phyloP scores from a whole-genome alignment of 2,329 filamentous ascomycete species.

The Stagonosporopsis vannaccii region DNA sequence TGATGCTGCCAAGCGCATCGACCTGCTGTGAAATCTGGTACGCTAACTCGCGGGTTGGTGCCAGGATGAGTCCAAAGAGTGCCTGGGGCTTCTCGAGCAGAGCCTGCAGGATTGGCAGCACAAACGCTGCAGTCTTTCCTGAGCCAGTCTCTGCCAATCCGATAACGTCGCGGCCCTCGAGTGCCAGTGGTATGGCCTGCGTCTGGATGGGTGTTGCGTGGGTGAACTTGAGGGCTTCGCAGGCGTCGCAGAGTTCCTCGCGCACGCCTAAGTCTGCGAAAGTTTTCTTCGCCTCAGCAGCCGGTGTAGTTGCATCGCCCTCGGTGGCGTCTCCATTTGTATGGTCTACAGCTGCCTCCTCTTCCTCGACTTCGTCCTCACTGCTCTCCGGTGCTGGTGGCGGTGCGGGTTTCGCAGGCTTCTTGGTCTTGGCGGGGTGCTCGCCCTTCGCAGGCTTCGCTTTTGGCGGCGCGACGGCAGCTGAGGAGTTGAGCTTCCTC shows the following conservation, averaged over 20 bases:
- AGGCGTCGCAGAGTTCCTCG: conserved; percentile 88
- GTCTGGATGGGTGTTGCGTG: conserved; percentile 87
- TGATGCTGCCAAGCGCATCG: conserved; percentile 84
- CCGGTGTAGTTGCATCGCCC: not conserved
- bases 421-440: conserved; percentile 23
- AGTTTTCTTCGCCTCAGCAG: conserved; percentile 60
- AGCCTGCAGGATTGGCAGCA: conserved; percentile 86
- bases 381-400: conserved; percentile 35
- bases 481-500: conserved; percentile 48
- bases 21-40: conserved; percentile 89
- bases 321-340: conserved; percentile 6
- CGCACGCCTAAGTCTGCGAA: conserved; percentile 81
- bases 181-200: conserved; percentile 81
- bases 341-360: conserved; percentile 7
- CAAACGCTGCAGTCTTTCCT: conserved; percentile 96
- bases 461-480: conserved; percentile 13
- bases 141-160: conserved; percentile 94
- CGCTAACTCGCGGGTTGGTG: conserved; percentile 91
- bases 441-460: conserved; percentile 1
- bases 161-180: conserved; percentile 85
- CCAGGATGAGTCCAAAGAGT: conserved; percentile 87
- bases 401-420: conserved; percentile 22
- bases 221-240: conserved; percentile 81
- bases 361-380: conserved; percentile 34
- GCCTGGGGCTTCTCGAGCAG: conserved; percentile 87